These are phyloP conservation scores for Cantharellus anzutake DNA, from an alignment of 768 basidiomycete genomes.

Conservation along the genomic window DNA sequence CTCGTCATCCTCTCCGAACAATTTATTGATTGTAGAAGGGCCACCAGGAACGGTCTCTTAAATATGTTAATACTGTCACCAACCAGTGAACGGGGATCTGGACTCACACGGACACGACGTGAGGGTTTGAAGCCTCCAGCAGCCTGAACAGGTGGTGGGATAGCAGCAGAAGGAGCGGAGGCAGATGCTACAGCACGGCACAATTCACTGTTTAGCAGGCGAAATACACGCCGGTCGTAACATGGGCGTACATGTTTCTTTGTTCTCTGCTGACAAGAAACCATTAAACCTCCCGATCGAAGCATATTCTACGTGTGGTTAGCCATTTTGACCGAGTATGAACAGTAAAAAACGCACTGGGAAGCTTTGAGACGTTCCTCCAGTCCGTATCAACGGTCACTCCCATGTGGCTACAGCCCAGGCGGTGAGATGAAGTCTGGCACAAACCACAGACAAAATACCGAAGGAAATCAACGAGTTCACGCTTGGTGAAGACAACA, in stretches of 20 bases:
- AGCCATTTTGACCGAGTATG: neutral
- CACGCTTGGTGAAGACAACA: conserved; percentile 65
- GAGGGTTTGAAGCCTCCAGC: conserved; percentile 9
- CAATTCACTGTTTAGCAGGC: no score
- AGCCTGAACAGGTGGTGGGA: neutral
- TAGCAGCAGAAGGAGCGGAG: neutral
- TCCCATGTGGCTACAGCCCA: conserved; percentile 39
- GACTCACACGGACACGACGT: conserved; percentile 10
- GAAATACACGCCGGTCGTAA: no score
- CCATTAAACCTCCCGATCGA: neutral
- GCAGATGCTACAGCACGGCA: neutral
- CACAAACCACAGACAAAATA: conserved; percentile 17
- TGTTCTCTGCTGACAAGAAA: neutral
- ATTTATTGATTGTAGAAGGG: conserved; percentile 3
- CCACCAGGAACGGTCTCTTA: conserved; percentile 1
- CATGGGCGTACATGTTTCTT: no score
- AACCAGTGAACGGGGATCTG: neutral
- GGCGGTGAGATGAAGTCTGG: neutral
- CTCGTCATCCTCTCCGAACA: conserved; percentile 6
- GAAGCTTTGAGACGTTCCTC: conserved; percentile 52
- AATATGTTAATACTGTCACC: neutral
- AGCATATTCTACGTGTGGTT: neutral
- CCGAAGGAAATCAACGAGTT: conserved; percentile 62
- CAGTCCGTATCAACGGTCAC: conserved; percentile 63
- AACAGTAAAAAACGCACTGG: conserved; percentile 27